Evolutionary conservation across 345 rosid genomes (phyloP), one percentile per base, ranked within the genome.

Genomic region (Brassica rapa): DNA sequence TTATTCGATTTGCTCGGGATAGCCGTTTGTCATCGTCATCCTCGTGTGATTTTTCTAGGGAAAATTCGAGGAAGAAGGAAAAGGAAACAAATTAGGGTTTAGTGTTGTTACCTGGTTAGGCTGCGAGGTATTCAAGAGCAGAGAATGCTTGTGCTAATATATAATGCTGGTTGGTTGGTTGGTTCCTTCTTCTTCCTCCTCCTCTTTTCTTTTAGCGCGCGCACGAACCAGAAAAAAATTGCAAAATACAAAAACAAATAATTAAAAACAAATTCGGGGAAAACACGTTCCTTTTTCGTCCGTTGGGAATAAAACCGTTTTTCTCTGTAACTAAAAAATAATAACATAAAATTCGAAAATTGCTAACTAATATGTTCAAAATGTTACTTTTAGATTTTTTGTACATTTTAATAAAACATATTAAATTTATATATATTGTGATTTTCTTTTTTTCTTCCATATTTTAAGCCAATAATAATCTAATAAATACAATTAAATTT

Each of bases 171-270:
- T n/a, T 73, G 6, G 70, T n/a, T 73, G 6, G 8, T 24, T 27
- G 53, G 9, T 16, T 79, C 12, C 66, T 79, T 79, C 77, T 72
- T 78, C 82, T 35, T 79, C 74, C 59, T 73, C 78, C 41, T 68
- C 74, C 33, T 68, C 41, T 0, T 60, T 27, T 16, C 35, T 68
- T 73, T 79, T 68, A 61, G 74, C 70, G n/a, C 68, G 19, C 19
- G 19, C 74, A 51, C 49, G 35, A 68, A 12, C 29, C 46, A 66
- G 73, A 41, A 78, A 60, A 25, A 25, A 64, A 55, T 72, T 5
- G 67, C 46, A 23, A 7, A 64, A 0, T 27, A 68, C 21, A 14
- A 68, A 27, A 15, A n/a, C 27, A 35, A 5, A 41, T 41, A 49
- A 49, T 35, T 23, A 70, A 63, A 63, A 57, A 69, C 46, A 27